Conservation (phyloP, 768 basidiomycete genomes). For the Phlebiopsis gigantea region DNA sequence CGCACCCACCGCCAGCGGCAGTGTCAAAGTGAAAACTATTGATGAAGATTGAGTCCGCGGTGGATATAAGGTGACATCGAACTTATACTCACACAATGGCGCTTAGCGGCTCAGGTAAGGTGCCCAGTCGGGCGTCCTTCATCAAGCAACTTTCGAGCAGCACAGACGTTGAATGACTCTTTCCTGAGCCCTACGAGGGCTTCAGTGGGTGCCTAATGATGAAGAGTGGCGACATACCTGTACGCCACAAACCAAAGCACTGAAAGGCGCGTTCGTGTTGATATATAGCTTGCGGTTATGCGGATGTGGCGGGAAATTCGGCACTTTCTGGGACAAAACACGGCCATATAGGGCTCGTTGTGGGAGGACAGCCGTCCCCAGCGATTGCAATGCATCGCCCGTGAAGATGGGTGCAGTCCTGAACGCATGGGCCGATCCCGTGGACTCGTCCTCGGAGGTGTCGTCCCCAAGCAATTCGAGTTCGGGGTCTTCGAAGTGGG, state of each 20-base stretch:
- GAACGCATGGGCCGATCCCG: background rate
- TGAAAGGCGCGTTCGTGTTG: constrained; percentile 53
- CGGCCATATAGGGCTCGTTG: constrained; percentile 11
- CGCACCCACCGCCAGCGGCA: constrained; percentile 18
- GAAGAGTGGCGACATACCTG: constrained; percentile 28
- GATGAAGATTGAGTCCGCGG: background rate
- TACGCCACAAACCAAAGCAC: constrained; percentile 64
- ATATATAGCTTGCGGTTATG: constrained; percentile 1
- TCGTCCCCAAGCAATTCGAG: constrained; percentile 7
- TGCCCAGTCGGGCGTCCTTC: constrained; percentile 42
- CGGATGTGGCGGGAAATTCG: background rate
- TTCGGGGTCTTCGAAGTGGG: background rate
- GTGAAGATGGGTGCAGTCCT: constrained; percentile 11
- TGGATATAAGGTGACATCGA: background rate
- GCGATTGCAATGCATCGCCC: background rate
- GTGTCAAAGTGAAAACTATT: constrained; percentile 18
- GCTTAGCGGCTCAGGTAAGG: constrained; percentile 45
- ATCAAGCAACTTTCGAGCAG: constrained; percentile 65
- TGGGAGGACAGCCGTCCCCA: background rate
- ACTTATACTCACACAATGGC: constrained; percentile 43
- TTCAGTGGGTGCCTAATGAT: background rate
- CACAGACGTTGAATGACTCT: constrained; percentile 63
- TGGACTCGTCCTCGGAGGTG: background rate
- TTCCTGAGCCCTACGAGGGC: constrained; percentile 47
- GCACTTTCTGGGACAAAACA: background rate